A percentile compares a stretch with the other conserved stretches of the same genome.
phyloP scores from a whole-genome alignment of 331 rosid species.

The Malus hybrid region DNA sequence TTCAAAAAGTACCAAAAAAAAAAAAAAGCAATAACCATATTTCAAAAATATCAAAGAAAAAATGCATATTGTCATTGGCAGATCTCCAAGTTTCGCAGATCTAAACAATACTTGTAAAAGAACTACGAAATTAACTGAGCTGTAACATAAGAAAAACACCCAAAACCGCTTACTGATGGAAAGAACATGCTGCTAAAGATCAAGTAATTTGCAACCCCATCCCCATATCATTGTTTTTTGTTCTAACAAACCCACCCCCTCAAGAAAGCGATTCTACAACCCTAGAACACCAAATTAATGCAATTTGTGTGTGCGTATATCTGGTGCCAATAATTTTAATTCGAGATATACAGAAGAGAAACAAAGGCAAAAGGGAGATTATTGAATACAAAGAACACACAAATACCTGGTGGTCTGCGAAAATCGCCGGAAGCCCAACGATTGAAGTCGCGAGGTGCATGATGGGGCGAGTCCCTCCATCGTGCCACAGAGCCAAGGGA shows the following conservation, averaged over 20 bases:
- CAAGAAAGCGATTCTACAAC: not conserved
- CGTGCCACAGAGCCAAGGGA: conserved; percentile 64
- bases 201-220: not conserved
- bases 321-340: not conserved
- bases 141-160: not conserved
- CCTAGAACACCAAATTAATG: not conserved
- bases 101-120: no score
- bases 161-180: not conserved
- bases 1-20: not conserved
- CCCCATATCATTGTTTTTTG: not conserved
- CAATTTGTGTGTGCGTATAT: not conserved
- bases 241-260: not conserved
- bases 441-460: conserved; percentile 56
- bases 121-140: not conserved
- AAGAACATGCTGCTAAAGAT: not conserved
- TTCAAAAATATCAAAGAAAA: not conserved
- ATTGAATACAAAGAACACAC: not conserved
- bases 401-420: conserved; percentile 77
- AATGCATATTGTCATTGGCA: not conserved
- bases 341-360: not conserved
- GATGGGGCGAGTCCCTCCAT: conserved; percentile 93
- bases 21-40: not conserved
- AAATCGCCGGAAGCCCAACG: conserved; percentile 80
- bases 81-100: conserved; percentile 16
- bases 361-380: not conserved